These are phyloP conservation scores for Talaromyces sp. DNA, from an alignment of 2,329 filamentous ascomycete genomes.

Conservation along the genomic window DNA sequence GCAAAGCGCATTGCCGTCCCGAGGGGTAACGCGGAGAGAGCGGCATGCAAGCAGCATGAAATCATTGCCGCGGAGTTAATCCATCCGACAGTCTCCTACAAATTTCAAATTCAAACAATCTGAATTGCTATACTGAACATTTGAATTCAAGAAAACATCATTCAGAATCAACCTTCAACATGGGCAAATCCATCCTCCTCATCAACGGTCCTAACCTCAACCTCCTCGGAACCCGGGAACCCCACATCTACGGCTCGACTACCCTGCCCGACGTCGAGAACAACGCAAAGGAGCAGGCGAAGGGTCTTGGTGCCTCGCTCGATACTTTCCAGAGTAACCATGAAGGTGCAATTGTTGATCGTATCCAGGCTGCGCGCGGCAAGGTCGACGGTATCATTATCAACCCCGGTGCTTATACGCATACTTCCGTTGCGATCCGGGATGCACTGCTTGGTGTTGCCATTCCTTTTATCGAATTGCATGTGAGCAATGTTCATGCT, in stretches of 20 bases:
- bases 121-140: no score
- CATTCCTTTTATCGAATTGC: slow-evolving; percentile 77
- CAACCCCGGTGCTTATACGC: slow-evolving; percentile 75
- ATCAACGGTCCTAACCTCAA: slow-evolving; percentile 86
- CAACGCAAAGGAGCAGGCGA: slow-evolving; percentile 54
- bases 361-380: slow-evolving; percentile 68
- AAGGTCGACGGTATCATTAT: slow-evolving; percentile 66
- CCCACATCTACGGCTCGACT: slow-evolving; percentile 70
- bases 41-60: not conserved
- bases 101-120: not conserved
- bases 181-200: slow-evolving; percentile 61
- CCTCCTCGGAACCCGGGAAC: slow-evolving; percentile 74
- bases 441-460: slow-evolving; percentile 70
- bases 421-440: slow-evolving; percentile 75
- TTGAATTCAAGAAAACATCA: not conserved
- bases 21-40: slow-evolving; percentile 17
- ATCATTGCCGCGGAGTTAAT: not conserved
- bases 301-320: slow-evolving; percentile 54
- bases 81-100: not conserved
- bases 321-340: slow-evolving; percentile 74
- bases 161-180: no score
- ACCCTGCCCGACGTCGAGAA: slow-evolving; percentile 66
- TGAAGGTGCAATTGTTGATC: slow-evolving; percentile 73
- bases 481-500: slow-evolving; percentile 74
- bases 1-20: slow-evolving; percentile 24